Evolutionary conservation across 2,329 filamentous ascomycete genomes (phyloP).

Genomic region (Aspergillus sergii): DNA sequence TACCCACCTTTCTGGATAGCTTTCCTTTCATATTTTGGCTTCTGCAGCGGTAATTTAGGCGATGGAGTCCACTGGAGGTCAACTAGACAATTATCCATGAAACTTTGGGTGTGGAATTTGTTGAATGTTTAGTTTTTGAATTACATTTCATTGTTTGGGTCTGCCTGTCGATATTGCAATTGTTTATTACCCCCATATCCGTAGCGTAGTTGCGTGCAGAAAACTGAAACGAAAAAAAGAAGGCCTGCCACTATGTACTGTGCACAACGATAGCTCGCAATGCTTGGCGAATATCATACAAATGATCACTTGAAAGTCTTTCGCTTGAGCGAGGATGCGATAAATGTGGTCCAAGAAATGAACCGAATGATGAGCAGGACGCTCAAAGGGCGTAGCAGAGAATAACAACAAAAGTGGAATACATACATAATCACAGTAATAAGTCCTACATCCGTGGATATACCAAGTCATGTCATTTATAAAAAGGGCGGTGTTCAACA

Average conservation of each 20-base stretch:
- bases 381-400: constrained; percentile 1
- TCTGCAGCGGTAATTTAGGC: neutral
- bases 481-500: constrained; percentile 5
- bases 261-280: constrained; percentile 13
- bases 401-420: neutral
- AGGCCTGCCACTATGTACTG: constrained; percentile 2
- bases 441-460: constrained; percentile 24
- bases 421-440: constrained; percentile 11
- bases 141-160: neutral
- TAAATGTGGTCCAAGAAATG: neutral
- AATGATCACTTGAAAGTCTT: constrained; percentile 4
- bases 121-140: neutral
- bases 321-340: neutral
- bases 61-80: neutral
- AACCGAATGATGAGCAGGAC: neutral
- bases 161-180: neutral
- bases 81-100: neutral
- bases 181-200: neutral
- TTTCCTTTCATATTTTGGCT: neutral
- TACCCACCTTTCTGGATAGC: neutral
- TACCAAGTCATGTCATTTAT: constrained; percentile 21
- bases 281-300: constrained; percentile 21
- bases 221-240: constrained; percentile 5
- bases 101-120: neutral
- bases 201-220: neutral